A percentile compares a stretch with the other conserved stretches of the same genome.
Conservation (phyloP, 1,284 basidiomycete genomes). For the Omphalotus olearius region DNA sequence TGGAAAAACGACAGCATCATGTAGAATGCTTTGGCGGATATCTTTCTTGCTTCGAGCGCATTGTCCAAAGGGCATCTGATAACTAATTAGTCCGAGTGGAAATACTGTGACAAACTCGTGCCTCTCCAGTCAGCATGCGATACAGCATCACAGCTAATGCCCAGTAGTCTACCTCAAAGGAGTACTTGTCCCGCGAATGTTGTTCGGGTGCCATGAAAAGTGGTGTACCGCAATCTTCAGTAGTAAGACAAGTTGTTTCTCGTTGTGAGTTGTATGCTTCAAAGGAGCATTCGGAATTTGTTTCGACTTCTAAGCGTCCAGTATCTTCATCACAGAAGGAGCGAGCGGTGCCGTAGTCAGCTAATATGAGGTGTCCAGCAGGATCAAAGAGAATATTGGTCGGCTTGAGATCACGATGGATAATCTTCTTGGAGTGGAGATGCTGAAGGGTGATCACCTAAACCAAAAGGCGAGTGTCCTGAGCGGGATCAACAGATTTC, state of each 20-base stretch:
- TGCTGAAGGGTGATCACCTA: slow-evolving; percentile 26
- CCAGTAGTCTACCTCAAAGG: slow-evolving; percentile 30
- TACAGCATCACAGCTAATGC: slow-evolving; percentile 25
- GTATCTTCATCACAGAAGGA: slow-evolving; percentile 20
- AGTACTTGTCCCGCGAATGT: slow-evolving; percentile 21
- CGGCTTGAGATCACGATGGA: slow-evolving; percentile 29
- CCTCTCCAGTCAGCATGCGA: slow-evolving; percentile 28
- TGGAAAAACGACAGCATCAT: not conserved
- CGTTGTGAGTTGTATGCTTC: slow-evolving; percentile 11
- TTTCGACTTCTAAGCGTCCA: slow-evolving; percentile 12
- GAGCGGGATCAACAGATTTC: not conserved
- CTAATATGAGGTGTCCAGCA: slow-evolving; percentile 25
- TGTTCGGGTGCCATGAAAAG: slow-evolving; percentile 29
- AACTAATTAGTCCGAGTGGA: not conserved
- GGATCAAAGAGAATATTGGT: slow-evolving; percentile 27
- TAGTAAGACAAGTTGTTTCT: slow-evolving; percentile 23
- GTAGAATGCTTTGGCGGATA: not conserved
- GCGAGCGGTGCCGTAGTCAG: slow-evolving; percentile 26
- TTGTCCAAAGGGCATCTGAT: slow-evolving; percentile 2
- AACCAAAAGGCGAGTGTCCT: not conserved
- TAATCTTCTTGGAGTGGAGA: slow-evolving; percentile 25
- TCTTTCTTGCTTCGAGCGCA: not conserved
- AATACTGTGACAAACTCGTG: slow-evolving; percentile 16
- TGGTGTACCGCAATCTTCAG: slow-evolving; percentile 25
- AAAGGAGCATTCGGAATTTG: slow-evolving; percentile 2